Base-by-base conservation (phyloP, 2,329 filamentous ascomycete genomes). In the Claviceps capensis region DNA sequence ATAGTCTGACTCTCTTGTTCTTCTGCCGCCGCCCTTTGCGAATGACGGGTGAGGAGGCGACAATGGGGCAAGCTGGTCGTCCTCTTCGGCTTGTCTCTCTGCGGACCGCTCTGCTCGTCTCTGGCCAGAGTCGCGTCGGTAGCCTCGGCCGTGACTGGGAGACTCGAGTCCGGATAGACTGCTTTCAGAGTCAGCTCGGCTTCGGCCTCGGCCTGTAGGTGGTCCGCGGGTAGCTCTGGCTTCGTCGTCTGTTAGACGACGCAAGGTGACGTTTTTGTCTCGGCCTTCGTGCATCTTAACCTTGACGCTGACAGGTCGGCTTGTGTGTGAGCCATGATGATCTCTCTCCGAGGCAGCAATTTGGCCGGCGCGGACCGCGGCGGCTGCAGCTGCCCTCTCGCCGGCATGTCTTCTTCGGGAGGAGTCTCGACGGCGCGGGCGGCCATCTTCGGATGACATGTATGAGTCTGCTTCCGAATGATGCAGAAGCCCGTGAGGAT, bases 231-330 rank as follows among this genome's bases (percentile, higher is more conserved):
- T 67, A 34, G 70, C 69, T 37, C 70, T 69, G 2, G 76, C 71
- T 61, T 84, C 81, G 55, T 80, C 75, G 26, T 82, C 79, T 0
- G 81, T 82, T 23, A 83, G 66, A 38, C 78, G 72, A 40, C 80
- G 74, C 43, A 84, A 66, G 14, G 80, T 84, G 52, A 84, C 74
- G 56, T 81, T 81, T 55, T 76, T 70, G 53, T 80, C 75, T 36
- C 72, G 73, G 58, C 83, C 79, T 56, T 81, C 76, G 56, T 81
- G 75, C 47, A 82, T 70, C 59, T 76, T 78, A 52, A 83, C 67
- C 61, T 78, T 81, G 53, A 83, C 74, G 59, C 76, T 78, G 36
- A 79, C 71, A 3, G 76, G 70, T 36, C 72, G 69, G 58, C 72
- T 74, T 5, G 64, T 63, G 5, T 67, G 69, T 26, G 69, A 68